phyloP scores from a whole-genome alignment of 2,329 filamentous ascomycete genomes.

The Fusarium sp. region DNA sequence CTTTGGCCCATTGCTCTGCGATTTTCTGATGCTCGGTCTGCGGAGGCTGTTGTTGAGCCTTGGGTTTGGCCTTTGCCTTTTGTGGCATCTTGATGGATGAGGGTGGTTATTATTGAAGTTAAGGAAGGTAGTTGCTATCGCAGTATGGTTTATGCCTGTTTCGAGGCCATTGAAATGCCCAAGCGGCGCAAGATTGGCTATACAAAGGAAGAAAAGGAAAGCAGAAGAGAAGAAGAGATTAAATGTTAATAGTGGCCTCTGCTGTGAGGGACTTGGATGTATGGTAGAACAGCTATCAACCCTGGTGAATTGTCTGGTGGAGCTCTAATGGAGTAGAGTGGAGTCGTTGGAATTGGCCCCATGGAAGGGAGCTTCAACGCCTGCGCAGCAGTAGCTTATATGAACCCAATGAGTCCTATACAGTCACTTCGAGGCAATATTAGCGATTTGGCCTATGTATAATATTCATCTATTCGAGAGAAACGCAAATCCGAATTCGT shows the following conservation, averaged over 20 bases:
- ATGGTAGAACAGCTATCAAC: constrained; percentile 29
- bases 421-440: not conserved
- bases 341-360: constrained; percentile 21
- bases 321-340: constrained; percentile 33
- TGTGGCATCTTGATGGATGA: constrained; percentile 51
- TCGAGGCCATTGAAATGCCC: constrained; percentile 49
- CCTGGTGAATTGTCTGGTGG: constrained; percentile 45
- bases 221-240: constrained; percentile 10
- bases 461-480: not conserved
- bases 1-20: constrained; percentile 66
- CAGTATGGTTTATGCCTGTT: constrained; percentile 26
- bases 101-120: constrained; percentile 12
- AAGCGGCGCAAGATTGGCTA: constrained; percentile 18
- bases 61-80: constrained; percentile 45
- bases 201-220: constrained; percentile 22
- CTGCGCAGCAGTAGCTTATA: not conserved
- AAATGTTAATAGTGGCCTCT: constrained; percentile 33
- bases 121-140: constrained; percentile 32
- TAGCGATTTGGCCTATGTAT: not conserved
- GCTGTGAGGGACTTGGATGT: constrained; percentile 37
- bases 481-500: constrained; percentile 27
- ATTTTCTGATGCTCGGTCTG: constrained; percentile 65
- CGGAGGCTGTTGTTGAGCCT: constrained; percentile 42
- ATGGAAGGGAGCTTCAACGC: constrained; percentile 16
- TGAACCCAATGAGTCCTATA: not conserved